Conservation (phyloP, 768 basidiomycete genomes). For the Psilocybe azurescens region DNA sequence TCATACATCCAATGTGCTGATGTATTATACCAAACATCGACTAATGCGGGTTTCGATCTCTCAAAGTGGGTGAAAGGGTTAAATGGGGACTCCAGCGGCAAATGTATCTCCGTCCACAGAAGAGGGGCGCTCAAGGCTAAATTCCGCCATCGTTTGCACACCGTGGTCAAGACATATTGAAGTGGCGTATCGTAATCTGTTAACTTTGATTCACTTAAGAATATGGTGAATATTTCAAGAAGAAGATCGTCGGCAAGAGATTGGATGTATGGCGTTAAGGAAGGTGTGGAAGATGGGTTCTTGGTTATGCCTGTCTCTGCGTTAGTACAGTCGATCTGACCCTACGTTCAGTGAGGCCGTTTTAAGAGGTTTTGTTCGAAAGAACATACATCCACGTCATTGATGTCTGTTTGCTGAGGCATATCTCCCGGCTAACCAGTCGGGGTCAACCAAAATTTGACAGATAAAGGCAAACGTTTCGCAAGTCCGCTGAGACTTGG, state of each 20-base stretch:
- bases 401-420: too few species aligned
- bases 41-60: slow-evolving; percentile 27
- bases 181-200: slow-evolving; percentile 7
- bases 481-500: too few species aligned
- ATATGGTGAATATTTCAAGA: slow-evolving; percentile 7
- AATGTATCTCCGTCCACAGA: slow-evolving; percentile 33
- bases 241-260: slow-evolving; percentile 15
- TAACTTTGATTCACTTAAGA: background rate
- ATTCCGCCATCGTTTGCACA: slow-evolving; percentile 34
- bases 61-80: slow-evolving; percentile 28
- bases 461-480: too few species aligned
- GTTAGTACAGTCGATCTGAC: background rate
- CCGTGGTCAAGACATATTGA: slow-evolving; percentile 24
- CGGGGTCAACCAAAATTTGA: too few species aligned
- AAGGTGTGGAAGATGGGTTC: background rate
- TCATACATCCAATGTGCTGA: background rate
- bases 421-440: too few species aligned
- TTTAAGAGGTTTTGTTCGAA: too few species aligned
- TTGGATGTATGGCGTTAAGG: slow-evolving; percentile 1
- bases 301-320: background rate
- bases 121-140: slow-evolving; percentile 29
- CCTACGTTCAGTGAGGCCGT: too few species aligned
- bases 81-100: slow-evolving; percentile 17
- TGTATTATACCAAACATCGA: slow-evolving; percentile 24
- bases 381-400: too few species aligned